Evolutionary conservation across 2,329 filamentous ascomycete genomes (phyloP).

Genomic region (Aspergillus ibericus): DNA sequence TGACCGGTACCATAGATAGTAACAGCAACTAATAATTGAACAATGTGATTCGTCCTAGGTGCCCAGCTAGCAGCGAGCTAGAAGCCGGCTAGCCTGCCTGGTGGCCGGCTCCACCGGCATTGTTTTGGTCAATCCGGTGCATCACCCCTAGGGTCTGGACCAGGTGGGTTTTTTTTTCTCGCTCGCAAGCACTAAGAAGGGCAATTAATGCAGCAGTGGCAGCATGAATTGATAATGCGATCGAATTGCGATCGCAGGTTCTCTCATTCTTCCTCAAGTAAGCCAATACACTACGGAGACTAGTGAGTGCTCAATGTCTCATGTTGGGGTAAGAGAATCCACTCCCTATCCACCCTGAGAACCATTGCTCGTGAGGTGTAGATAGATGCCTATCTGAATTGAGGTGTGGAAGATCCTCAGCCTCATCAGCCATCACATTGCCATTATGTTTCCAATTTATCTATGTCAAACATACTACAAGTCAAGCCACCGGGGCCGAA

Average conservation of each 20-base stretch:
- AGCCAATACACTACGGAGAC: too few relatives aligned
- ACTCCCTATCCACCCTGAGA: not conserved
- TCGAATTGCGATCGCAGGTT: too few relatives aligned
- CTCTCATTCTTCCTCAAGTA: too few relatives aligned
- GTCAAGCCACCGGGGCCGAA: not conserved
- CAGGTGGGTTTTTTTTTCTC: not conserved
- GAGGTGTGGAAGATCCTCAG: not conserved
- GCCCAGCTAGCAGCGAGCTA: not conserved
- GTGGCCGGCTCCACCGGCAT: not conserved
- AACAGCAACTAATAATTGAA: conserved; percentile 5
- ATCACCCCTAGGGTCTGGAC: not conserved
- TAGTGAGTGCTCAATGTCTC: too few relatives aligned
- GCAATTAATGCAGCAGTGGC: too few relatives aligned
- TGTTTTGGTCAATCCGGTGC: not conserved
- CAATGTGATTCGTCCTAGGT: conserved; percentile 7
- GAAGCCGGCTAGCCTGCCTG: not conserved
- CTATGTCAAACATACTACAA: not conserved
- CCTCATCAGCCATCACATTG: not conserved
- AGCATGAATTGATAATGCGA: too few relatives aligned
- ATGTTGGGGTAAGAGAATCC: not conserved
- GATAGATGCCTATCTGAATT: too few relatives aligned
- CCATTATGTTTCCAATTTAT: not conserved
- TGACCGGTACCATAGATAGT: conserved; percentile 5
- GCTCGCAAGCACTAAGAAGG: not conserved
- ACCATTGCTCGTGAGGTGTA: not conserved